Evolutionary conservation across 169 alveolate genomes (phyloP).

Genomic region (Perkinsus olseni): DNA sequence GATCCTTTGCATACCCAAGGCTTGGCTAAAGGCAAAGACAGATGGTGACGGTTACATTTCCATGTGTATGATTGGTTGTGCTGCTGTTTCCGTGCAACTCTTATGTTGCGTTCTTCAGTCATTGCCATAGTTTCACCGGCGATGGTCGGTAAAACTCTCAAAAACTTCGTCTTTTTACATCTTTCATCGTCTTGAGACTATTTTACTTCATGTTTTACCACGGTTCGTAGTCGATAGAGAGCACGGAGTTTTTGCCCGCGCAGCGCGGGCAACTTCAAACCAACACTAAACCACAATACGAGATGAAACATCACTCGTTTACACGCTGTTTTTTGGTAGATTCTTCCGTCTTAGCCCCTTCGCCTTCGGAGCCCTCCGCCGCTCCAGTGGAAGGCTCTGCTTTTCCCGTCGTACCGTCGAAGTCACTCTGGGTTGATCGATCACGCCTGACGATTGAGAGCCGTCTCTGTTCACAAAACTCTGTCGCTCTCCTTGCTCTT

Average conservation of each 20-base stretch:
- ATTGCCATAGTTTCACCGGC: too few relatives aligned
- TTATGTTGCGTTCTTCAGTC: not conserved
- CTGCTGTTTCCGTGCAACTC: not conserved
- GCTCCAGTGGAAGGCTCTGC: not conserved
- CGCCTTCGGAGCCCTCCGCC: not conserved
- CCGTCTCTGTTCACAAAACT: too few relatives aligned
- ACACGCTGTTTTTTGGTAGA: not conserved
- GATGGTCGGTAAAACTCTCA: too few relatives aligned
- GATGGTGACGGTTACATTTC: not conserved
- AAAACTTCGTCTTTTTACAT: too few relatives aligned
- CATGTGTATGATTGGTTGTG: not conserved
- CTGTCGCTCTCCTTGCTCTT: not conserved
- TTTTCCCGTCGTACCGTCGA: too few relatives aligned
- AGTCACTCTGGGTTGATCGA: not conserved
- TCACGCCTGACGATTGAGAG: not conserved
- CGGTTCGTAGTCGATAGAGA: too few relatives aligned
- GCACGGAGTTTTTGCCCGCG: too few relatives aligned
- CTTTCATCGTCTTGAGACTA: too few relatives aligned
- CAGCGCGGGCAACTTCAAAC: not conserved
- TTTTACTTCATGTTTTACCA: too few relatives aligned
- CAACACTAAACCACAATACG: not conserved
- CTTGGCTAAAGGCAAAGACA: not conserved
- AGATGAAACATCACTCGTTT: not conserved
- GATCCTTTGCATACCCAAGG: not conserved
- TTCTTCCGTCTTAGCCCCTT: not conserved